These are phyloP conservation scores for Collariella sp. DNA, from an alignment of 495 filamentous ascomycete genomes.

Conservation along the genomic window DNA sequence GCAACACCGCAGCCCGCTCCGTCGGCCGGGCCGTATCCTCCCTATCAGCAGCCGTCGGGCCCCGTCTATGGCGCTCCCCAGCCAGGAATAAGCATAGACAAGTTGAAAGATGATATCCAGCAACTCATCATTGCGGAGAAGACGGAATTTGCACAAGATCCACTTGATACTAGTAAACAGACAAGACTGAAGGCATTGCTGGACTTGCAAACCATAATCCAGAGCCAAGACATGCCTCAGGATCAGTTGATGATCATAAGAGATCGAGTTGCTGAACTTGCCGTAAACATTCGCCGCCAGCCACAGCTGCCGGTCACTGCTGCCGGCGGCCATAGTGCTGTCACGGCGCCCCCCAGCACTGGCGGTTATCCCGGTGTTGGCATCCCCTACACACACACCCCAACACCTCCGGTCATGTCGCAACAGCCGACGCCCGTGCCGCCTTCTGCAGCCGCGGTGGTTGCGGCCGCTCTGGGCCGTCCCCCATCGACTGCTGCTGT, in stretches of 20 bases:
- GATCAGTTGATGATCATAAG: constrained; percentile 72
- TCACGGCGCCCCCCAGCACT: constrained; percentile 13
- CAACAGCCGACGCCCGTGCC: constrained; percentile 20
- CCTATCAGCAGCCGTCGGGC: constrained; percentile 19
- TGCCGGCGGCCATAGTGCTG: constrained; percentile 8
- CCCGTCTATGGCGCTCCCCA: constrained; percentile 28
- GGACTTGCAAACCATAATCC: constrained; percentile 74
- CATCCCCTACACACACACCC: constrained; percentile 17
- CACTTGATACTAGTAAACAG: constrained; percentile 62
- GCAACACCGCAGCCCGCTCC: constrained; percentile 31
- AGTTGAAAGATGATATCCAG: constrained; percentile 73
- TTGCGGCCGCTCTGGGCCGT: constrained; percentile 15
- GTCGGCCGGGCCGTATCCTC: constrained; percentile 19
- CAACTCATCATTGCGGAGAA: constrained; percentile 61
- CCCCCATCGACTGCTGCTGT: constrained; percentile 23
- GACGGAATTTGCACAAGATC: constrained; percentile 62
- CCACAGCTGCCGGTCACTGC: constrained; percentile 22
- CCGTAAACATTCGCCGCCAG: constrained; percentile 42
- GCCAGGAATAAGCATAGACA: constrained; percentile 52
- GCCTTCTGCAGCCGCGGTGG: constrained; percentile 19
- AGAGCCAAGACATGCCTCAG: constrained; percentile 66
- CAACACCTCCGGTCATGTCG: constrained; percentile 22
- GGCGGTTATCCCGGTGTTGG: constrained; percentile 1
- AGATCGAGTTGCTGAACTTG: constrained; percentile 67
- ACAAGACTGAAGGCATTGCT: constrained; percentile 75